A percentile compares a stretch with the other conserved stretches of the same genome.
Evolutionary conservation across 2,329 filamentous ascomycete genomes (phyloP).

Genomic region (Calonectria multiphialidica): DNA sequence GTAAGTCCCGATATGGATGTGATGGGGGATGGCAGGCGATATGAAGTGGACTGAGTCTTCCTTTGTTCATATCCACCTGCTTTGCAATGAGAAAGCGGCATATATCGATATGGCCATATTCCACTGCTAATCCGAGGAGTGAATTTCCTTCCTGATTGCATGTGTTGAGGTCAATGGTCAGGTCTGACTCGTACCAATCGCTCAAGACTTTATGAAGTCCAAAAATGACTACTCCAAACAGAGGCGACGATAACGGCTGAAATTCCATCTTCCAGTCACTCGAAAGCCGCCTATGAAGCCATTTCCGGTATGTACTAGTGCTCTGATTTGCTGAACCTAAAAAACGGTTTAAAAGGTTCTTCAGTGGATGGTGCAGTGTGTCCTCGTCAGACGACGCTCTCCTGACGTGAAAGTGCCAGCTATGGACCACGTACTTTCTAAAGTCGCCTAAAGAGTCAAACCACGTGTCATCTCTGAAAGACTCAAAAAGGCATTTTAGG

Average conservation of each 20-base stretch:
- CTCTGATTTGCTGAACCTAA: neutral
- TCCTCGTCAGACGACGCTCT: too few species aligned
- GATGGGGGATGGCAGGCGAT: too few species aligned
- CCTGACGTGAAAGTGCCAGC: neutral
- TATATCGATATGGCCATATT: neutral
- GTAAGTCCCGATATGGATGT: too few species aligned
- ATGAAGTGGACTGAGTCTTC: neutral
- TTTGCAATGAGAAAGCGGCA: neutral
- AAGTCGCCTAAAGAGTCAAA: too few species aligned
- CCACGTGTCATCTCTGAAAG: too few species aligned
- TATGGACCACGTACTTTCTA: too few species aligned
- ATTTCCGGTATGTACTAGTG: neutral
- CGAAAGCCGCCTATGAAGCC: neutral
- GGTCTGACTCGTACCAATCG: neutral
- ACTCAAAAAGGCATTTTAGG: constrained; percentile 19
- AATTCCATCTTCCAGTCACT: too few species aligned
- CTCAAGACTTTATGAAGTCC: neutral
- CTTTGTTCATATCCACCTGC: neutral
- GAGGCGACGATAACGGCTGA: too few species aligned
- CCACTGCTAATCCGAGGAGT: neutral
- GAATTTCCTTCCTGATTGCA: neutral
- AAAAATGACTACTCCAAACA: neutral
- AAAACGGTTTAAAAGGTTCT: neutral
- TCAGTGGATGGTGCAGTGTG: too few species aligned
- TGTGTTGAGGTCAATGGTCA: neutral